phyloP scores from a whole-genome alignment of 805 yeast species.

The Starmerella sp. region DNA sequence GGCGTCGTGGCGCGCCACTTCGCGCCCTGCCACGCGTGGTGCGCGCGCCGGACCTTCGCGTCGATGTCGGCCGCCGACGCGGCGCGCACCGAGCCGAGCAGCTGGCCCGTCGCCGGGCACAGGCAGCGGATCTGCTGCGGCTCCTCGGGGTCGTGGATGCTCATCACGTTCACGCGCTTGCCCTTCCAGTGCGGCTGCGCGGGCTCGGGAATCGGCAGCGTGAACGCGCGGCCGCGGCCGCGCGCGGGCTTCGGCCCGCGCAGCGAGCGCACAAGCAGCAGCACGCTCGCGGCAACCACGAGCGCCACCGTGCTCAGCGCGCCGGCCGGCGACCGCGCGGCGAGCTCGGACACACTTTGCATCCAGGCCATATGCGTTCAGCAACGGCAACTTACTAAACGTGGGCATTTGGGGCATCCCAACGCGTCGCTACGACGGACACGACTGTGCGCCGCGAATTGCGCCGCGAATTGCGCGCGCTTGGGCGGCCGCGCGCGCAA shows the following conservation, averaged over 20 bases:
- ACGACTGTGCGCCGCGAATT: no score
- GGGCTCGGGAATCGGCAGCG: constrained; percentile 54
- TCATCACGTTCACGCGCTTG: constrained; percentile 54
- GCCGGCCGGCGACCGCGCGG: neutral
- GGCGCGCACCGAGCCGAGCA: constrained; percentile 58
- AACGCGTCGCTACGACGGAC: no score
- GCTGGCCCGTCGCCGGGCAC: constrained; percentile 95
- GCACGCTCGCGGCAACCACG: neutral
- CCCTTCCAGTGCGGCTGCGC: constrained; percentile 91
- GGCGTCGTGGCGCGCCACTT: constrained; percentile 39
- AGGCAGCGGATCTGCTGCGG: constrained; percentile 65
- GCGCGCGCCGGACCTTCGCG: constrained; percentile 41
- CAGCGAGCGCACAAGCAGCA: neutral
- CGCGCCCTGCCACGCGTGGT: constrained; percentile 39
- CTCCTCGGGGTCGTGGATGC: constrained; percentile 47
- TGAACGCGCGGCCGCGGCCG: constrained; percentile 21
- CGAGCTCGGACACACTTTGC: neutral
- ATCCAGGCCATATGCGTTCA: neutral
- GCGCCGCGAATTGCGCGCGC: no score
- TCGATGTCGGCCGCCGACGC: constrained; percentile 65
- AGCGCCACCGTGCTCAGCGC: neutral
- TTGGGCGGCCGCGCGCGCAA: no score
- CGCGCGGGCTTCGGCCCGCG: neutral
- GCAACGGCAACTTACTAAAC: no score
- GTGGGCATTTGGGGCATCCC: no score